Percentiles rank a stretch among this genome's conserved stretches.
phyloP scores from a whole-genome alignment of 306 rosid species.

The Castanospermum australe region DNA sequence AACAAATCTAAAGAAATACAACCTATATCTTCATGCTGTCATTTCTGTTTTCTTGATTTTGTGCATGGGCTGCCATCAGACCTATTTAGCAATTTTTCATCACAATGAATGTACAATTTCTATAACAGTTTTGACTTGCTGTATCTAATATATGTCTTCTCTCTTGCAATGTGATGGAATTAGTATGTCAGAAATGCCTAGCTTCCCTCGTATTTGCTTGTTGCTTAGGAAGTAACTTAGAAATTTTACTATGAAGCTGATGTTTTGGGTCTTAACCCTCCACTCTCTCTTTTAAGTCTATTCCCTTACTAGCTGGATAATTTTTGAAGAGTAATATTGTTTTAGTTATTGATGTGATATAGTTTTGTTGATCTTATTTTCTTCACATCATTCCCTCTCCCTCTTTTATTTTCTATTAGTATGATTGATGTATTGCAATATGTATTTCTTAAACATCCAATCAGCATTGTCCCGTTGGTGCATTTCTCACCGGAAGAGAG shows the following conservation, averaged over 20 bases:
- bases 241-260: neutral
- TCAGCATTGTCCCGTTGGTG: conserved; percentile 79
- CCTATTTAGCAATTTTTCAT: neutral
- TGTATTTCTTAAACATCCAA: conserved; percentile 38
- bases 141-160: neutral
- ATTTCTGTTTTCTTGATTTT: neutral
- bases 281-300: neutral
- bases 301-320: neutral
- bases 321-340: neutral
- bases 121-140: neutral
- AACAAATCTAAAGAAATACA: neutral
- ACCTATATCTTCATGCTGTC: neutral
- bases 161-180: neutral
- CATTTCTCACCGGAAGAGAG: conserved; percentile 66
- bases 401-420: neutral
- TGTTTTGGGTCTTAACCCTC: neutral
- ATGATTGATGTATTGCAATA: neutral
- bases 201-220: neutral
- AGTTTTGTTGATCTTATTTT: neutral
- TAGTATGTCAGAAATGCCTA: neutral
- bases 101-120: neutral
- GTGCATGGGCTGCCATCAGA: neutral
- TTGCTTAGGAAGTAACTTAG: neutral
- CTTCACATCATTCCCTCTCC: neutral
- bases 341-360: neutral